Base-by-base conservation (phyloP, 768 basidiomycete species). In the Naganishia vaughanmartiniae region DNA sequence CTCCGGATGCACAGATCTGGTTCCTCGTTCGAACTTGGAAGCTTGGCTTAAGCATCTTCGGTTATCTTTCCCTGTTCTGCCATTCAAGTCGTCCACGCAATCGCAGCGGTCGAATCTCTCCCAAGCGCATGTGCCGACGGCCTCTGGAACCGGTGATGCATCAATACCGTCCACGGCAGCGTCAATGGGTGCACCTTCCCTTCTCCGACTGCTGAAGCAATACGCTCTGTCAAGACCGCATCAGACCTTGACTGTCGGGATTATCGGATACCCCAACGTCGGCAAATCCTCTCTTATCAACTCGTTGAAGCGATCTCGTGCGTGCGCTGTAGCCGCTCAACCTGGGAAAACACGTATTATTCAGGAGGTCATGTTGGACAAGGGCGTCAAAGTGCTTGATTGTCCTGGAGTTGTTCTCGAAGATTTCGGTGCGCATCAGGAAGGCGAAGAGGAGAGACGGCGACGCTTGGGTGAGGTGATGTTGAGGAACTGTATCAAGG, bases 341-440 rank as follows among this genome's bases (percentile, higher is more conserved):
- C 89, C 96, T 0, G 95, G 95, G 2, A 92, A 93, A 76, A 98
- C 95, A 9, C 90, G 91, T 70, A 90, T 92, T 33, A 83, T 96
- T 21, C 94, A 99, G 81, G 91, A 90, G 9, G 83, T 98, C 6
- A 91, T 92, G 72, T 85, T 99, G 4, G 95, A 98, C 80, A 90
- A 93, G 54, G 93, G 93, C 0, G 85, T 99, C 77, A 88, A 89
- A 68, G 89, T 98, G 42, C 85, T 98, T 7, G 96, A 98, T 81
- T 97, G 93, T 45, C 95, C 96, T 0, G 96, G 95, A 72, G 93
- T 98, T n/a, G 90, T 99, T 1, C 92, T 96, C 74, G 92, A 93
- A 71, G 91, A 92, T 68, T 88, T 90, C 42, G 69, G 75, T 28
- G 57, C 56, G 31, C 51, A 58, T 33, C 66, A 69, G 63, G 69